These are phyloP conservation scores for Aeschynomene evenia DNA, from an alignment of 306 rosid genomes.

Conservation along the genomic window DNA sequence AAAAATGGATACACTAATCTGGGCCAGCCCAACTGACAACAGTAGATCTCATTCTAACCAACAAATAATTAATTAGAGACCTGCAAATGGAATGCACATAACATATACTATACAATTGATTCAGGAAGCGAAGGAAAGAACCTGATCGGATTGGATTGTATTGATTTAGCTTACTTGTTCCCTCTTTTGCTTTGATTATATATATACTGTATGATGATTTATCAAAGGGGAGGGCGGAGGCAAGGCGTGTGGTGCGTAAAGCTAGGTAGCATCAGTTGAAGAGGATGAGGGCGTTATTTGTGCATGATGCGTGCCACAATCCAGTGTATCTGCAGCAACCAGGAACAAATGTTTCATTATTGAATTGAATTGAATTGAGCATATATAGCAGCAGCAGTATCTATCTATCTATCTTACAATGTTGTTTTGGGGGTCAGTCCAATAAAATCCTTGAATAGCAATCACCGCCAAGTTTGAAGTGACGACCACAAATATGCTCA, in stretches of 20 bases:
- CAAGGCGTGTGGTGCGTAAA: not conserved
- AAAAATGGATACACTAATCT: too few species aligned
- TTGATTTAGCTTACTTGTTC: constrained; percentile 2
- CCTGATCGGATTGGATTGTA: not conserved
- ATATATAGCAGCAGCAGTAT: not conserved
- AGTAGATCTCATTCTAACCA: too few species aligned
- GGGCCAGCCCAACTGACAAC: not conserved
- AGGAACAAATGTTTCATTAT: not conserved
- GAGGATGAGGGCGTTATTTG: constrained; percentile 21
- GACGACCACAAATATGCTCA: constrained; percentile 66
- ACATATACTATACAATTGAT: constrained; percentile 3
- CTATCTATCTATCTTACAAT: constrained; percentile 66
- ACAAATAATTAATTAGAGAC: too few species aligned
- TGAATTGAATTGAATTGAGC: not conserved
- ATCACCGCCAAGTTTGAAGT: constrained; percentile 73
- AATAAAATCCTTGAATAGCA: constrained; percentile 77
- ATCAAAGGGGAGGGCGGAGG: too few species aligned
- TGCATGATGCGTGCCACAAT: constrained; percentile 49
- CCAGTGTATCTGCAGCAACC: constrained; percentile 81
- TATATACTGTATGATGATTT: too few species aligned
- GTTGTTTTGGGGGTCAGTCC: constrained; percentile 61
- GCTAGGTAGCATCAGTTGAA: not conserved
- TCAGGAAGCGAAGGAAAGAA: not conserved
- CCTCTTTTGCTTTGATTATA: not conserved
- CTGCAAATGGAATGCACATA: not conserved